Base-by-base conservation (phyloP, 768 basidiomycete genomes). In the Xerocomus potaroensis region DNA sequence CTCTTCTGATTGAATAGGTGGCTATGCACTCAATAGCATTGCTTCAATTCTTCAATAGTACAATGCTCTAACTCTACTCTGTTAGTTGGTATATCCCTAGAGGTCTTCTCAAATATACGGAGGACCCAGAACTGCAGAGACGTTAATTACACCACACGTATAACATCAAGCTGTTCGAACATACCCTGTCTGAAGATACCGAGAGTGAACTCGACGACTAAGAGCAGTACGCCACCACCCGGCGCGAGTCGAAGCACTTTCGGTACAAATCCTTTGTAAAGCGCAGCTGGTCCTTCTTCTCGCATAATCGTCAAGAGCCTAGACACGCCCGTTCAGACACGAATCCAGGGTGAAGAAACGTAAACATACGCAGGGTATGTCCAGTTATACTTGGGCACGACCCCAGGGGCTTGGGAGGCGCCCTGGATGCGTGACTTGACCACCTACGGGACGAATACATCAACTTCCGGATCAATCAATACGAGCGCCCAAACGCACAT, bases 361-460 rank as follows among this genome's bases (percentile, higher is more conserved):
- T 45, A 30, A 35, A 50, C 70, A 27, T 55, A 79, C 49, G 90
- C 87, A 14, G 94, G 93, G 71, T 94, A 93, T 44, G 94, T 85
- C 94, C 94, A 96, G 69, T 87, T 88, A 69, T 94, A 93, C 61
- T 92, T 94, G 16, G 87, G 87, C 1, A 67, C 67, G n/a, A 82
- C 80, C 14, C 90, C 91, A 0, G 86, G 78, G 23, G 74, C 59
- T 53, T 75, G 80, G 33, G 72, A 71, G 16, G 79, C 68, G 35
- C 87, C 83, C 70, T 99, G 96, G 31, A 98, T 93, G 37, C 95
- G 87, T 14, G 92, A 93, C 69, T 98, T 97, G 50, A 96, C 89
- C 52, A 98, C 93, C 87, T 95, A 56, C 19, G 21, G 31, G 36
- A 49, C 24, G 45, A 41, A 26, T 3, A 12, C 41, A 11, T 56